A percentile compares a stretch with the other conserved stretches of the same genome.
Conservation (phyloP, 371 early-diverging fungal genomes). For the Lichtheimia corymbifera region DNA sequence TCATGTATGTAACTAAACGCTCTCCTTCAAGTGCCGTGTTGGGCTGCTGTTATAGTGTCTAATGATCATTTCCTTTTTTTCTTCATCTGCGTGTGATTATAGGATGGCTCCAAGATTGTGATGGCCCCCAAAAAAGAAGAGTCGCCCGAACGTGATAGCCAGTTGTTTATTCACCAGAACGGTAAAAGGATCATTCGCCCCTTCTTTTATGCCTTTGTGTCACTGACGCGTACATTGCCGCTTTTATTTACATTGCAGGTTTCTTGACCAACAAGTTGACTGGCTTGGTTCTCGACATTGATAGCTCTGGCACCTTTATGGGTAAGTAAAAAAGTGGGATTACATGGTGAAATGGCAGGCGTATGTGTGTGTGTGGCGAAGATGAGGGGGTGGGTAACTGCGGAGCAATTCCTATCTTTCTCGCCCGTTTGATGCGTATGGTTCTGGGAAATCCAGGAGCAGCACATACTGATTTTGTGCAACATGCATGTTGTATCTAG, state of each 20-base stretch:
- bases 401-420: no score
- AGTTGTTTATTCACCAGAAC: conserved; percentile 21
- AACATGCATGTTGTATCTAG: conserved; percentile 7
- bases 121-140: conserved; percentile 10
- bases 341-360: neutral
- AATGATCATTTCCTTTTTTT: neutral
- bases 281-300: conserved; percentile 39
- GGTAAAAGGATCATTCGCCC: conserved; percentile 19
- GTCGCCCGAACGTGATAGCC: conserved; percentile 20
- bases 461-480: neutral
- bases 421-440: neutral
- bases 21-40: neutral
- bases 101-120: conserved; percentile 18
- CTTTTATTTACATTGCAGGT: conserved; percentile 17
- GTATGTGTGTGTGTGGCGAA: neutral
- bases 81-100: neutral
- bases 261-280: conserved; percentile 38
- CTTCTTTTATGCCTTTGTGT: no score
- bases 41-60: no score
- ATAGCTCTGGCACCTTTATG: conserved; percentile 32
- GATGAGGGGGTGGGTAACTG: no score
- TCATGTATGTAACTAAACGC: conserved; percentile 12
- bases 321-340: conserved; percentile 15
- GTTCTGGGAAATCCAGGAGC: neutral
- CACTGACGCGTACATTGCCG: no score